These are phyloP conservation scores for Wickerhamiella parazyma DNA, from an alignment of 805 yeast genomes.

Conservation along the genomic window DNA sequence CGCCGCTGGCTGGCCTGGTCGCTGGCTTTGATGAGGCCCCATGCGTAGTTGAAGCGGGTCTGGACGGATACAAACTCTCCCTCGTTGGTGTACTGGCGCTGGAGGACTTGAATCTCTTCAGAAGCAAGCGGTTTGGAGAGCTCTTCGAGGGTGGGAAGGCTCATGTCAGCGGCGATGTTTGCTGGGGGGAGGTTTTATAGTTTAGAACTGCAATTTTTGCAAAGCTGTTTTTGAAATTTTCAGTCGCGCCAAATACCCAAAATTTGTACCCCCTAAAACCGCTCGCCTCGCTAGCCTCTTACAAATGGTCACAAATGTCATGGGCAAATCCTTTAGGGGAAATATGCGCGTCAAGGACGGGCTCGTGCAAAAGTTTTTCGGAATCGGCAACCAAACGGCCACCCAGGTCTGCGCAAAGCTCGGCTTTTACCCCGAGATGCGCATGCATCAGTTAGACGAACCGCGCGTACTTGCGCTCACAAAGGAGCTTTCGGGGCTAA, in stretches of 20 bases:
- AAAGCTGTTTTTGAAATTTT: too few relatives aligned
- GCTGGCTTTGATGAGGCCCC: constrained; percentile 80
- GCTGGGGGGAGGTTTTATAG: too few relatives aligned
- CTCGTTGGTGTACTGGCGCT: constrained; percentile 66
- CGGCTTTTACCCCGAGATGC: constrained; percentile 85
- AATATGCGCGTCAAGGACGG: constrained; percentile 35
- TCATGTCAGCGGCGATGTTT: constrained; percentile 10
- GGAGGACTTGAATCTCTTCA: constrained; percentile 63
- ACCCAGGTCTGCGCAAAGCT: constrained; percentile 68
- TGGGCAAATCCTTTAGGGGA: constrained; percentile 29
- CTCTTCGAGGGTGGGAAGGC: constrained; percentile 19
- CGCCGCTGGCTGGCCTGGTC: constrained; percentile 51
- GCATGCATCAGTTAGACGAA: constrained; percentile 85
- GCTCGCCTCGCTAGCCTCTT: too few relatives aligned
- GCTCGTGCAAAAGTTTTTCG: constrained; percentile 68
- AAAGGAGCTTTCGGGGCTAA: constrained; percentile 70
- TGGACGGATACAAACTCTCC: constrained; percentile 69
- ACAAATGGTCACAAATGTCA: constrained; percentile 25
- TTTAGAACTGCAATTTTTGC: too few relatives aligned
- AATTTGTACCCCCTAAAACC: too few relatives aligned
- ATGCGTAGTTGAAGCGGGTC: constrained; percentile 83
- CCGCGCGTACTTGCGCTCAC: constrained; percentile 75
- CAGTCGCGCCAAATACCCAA: too few relatives aligned
- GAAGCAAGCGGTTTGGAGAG: constrained; percentile 40
- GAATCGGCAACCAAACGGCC: constrained; percentile 68